These are phyloP conservation scores for Euphorbia tirucalli DNA, from an alignment of 345 rosid species.

Conservation along the genomic window DNA sequence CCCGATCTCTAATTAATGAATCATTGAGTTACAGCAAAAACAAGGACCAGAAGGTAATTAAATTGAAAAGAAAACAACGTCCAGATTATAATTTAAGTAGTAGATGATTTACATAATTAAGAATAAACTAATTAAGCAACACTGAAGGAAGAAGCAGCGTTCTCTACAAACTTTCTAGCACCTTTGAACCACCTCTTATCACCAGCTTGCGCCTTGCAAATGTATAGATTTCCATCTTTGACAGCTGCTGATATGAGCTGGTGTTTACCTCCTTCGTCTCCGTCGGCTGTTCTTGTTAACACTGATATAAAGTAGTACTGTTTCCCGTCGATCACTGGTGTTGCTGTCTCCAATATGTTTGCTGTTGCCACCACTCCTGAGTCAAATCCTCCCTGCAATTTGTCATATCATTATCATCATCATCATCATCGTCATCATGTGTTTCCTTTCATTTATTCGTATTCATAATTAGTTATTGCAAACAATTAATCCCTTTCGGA, in stretches of 20 bases:
- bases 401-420: no score
- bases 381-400: constrained; percentile 90
- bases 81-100: no score
- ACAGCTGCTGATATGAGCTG: constrained; percentile 71
- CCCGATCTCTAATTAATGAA: no score
- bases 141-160: constrained; percentile 63
- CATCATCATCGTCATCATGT: no score
- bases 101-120: background rate
- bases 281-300: constrained; percentile 94
- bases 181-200: constrained; percentile 99
- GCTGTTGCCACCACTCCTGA: constrained; percentile 68
- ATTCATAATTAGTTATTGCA: no score
- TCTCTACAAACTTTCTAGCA: constrained; percentile 73
- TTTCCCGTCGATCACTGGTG: constrained; percentile 42
- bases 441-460: no score
- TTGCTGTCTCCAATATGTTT: constrained; percentile 63
- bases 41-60: no score
- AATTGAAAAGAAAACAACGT: no score
- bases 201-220: constrained; percentile 95
- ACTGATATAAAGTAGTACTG: constrained; percentile 62
- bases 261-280: constrained; percentile 97
- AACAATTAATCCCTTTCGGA: no score
- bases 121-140: constrained; percentile 45
- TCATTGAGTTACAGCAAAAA: no score
- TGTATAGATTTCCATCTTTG: constrained; percentile 70